Percentiles rank a stretch among this genome's conserved stretches.
Evolutionary conservation across 805 yeast species (phyloP).

Genomic region (Pichia nanzhaoensis): DNA sequence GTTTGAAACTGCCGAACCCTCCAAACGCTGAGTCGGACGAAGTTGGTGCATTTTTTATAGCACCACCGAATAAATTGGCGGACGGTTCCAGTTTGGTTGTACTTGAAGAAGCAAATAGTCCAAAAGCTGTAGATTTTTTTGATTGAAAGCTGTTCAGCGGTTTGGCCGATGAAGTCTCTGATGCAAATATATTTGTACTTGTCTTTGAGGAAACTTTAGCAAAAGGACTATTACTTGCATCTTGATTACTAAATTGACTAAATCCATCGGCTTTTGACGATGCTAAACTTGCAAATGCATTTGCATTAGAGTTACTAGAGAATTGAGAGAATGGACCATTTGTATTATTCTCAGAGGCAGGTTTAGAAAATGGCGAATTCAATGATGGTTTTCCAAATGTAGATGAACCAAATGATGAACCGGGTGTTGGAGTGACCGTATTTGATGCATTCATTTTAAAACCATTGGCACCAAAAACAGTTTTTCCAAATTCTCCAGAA

Average conservation of each 20-base stretch:
- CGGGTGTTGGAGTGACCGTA: background rate
- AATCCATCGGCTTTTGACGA: background rate
- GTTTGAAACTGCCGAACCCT: too few species aligned
- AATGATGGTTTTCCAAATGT: slow-evolving; percentile 14
- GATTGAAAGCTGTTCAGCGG: background rate
- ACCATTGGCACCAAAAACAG: slow-evolving; percentile 1
- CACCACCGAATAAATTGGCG: too few species aligned
- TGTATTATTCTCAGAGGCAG: background rate
- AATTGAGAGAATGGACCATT: slow-evolving; percentile 11
- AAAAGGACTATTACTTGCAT: slow-evolving; percentile 1
- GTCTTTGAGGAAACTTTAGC: background rate
- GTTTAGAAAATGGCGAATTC: slow-evolving; percentile 9
- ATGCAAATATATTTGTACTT: background rate
- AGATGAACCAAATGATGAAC: background rate
- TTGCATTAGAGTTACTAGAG: background rate
- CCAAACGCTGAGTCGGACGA: too few species aligned
- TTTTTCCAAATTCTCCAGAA: slow-evolving; percentile 1
- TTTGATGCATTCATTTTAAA: slow-evolving; percentile 5
- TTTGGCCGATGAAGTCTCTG: background rate
- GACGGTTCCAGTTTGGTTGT: too few species aligned
- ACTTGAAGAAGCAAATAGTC: too few species aligned
- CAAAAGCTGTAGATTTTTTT: too few species aligned
- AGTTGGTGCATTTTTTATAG: too few species aligned
- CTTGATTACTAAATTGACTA: too few species aligned
- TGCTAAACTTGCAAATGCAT: background rate